These are phyloP conservation scores for Citrus trifoliata DNA, from an alignment of 345 rosid species.

Conservation along the genomic window DNA sequence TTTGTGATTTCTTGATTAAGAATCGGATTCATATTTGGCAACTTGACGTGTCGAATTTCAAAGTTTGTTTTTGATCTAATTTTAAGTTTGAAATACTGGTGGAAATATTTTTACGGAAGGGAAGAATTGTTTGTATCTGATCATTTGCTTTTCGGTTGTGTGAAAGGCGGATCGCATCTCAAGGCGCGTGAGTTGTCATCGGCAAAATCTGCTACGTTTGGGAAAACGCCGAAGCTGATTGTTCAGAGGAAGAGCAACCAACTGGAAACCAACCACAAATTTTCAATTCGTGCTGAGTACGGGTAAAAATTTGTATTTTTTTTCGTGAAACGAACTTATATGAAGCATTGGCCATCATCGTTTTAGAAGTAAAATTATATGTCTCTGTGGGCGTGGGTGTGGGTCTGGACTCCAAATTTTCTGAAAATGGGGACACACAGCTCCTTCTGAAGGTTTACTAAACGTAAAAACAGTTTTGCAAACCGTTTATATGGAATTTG, in stretches of 20 bases:
- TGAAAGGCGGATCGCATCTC: slow-evolving; percentile 41
- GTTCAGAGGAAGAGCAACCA: slow-evolving; percentile 39
- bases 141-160: not conserved
- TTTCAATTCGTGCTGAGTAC: slow-evolving; percentile 60
- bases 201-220: slow-evolving; percentile 36
- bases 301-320: slow-evolving; percentile 23
- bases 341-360: not conserved
- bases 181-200: slow-evolving; percentile 39
- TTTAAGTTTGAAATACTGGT: not conserved
- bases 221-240: slow-evolving; percentile 33
- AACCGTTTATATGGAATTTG: too few relatives aligned
- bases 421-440: too few relatives aligned
- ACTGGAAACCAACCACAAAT: slow-evolving; percentile 20
- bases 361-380: not conserved
- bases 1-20: not conserved
- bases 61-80: not conserved
- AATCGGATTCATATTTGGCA: not conserved
- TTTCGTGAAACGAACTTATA: not conserved
- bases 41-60: not conserved
- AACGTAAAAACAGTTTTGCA: too few relatives aligned
- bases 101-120: not conserved
- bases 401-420: too few relatives aligned
- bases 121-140: not conserved
- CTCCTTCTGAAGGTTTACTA: too few relatives aligned
- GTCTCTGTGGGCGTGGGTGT: not conserved